Base-by-base conservation (phyloP, 2,329 filamentous ascomycete species). In the Aspergillus aculeatus region DNA sequence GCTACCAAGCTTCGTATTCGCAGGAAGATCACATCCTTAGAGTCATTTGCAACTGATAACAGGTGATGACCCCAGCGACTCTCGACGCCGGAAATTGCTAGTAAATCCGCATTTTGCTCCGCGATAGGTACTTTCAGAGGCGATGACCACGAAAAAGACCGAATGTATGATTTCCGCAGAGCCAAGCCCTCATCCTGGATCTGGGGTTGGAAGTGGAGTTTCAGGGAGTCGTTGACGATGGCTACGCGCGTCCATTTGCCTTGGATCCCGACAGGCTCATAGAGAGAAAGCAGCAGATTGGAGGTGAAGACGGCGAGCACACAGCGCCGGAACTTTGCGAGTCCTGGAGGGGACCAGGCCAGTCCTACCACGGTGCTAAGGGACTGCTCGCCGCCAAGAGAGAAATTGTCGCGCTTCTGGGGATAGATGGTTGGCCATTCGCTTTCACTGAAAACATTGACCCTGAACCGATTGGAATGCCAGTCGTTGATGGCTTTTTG, bases 341-440 rank as follows among this genome's bases (percentile, higher is more conserved):
- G 71, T 2, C 85, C 84, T 6, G 81, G 77, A 2, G 82, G 76
- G 5, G 85, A 87, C 85, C 85, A 88, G 9, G 78, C 73, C 23
- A 86, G 66, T 2, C 73, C 73, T n/a, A 78, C 70, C 2, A 84
- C 80, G 47, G 75, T 75, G 60, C 82, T 82, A 2, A 74, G 67
- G 0, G 84, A 86, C 55, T 85, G 80, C 66, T 88, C 85, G 62
- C 85, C 83, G 2, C 84, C 85, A 24, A 86, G 68, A 0, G 84
- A 86, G 66, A 83, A 84, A 19, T 77, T 72, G 14, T 75, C 66
- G 31, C 80, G 76, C 12, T 77, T 74, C 16, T 81, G 76, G 10
- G 83, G 80, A 11, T 79, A 70, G 54, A 80, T 78, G n/a, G 63
- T 64, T 0, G 77, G 71, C 77, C 79, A 81, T 67, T 87, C 85